A percentile compares a stretch with the other conserved stretches of the same genome.
These are phyloP conservation scores for Trichoderma cornu-damae DNA, from an alignment of 2,329 filamentous ascomycete species.

Conservation along the genomic window DNA sequence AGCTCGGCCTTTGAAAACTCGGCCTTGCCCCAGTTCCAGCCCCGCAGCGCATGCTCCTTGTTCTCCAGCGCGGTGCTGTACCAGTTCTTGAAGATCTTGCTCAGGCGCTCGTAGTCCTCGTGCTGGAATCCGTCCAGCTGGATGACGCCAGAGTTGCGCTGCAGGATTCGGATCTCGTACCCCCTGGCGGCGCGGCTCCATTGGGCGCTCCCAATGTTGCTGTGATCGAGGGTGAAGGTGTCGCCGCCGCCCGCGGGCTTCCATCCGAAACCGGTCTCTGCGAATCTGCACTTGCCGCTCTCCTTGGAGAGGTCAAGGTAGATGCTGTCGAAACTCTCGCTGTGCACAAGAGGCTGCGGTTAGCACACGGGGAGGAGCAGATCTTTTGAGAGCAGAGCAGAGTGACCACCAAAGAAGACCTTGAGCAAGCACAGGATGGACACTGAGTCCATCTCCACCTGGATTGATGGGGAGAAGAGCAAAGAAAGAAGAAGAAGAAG, in stretches of 20 bases:
- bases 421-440: not conserved
- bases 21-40: conserved; percentile 99
- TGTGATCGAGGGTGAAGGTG: conserved; percentile 86
- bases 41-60: conserved; percentile 88
- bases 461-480: not conserved
- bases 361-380: not conserved
- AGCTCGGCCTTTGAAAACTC: conserved; percentile 95
- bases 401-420: too few species aligned
- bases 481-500: not conserved
- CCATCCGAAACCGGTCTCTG: conserved; percentile 93
- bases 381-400: too few species aligned
- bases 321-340: conserved; percentile 95
- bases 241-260: conserved; percentile 82
- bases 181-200: conserved; percentile 93
- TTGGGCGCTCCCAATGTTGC: conserved; percentile 79
- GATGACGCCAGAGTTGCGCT: conserved; percentile 76
- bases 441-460: not conserved
- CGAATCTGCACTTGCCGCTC: conserved; percentile 87
- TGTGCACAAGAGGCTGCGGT: conserved; percentile 27
- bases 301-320: conserved; percentile 93
- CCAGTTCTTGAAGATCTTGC: conserved; percentile 96
- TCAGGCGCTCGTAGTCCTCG: conserved; percentile 87
- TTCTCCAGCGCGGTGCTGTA: conserved; percentile 90
- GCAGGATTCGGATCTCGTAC: conserved; percentile 87
- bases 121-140: conserved; percentile 94